Conservation (phyloP, 73 alveolate species). For the Strombidium stylifer region DNA sequence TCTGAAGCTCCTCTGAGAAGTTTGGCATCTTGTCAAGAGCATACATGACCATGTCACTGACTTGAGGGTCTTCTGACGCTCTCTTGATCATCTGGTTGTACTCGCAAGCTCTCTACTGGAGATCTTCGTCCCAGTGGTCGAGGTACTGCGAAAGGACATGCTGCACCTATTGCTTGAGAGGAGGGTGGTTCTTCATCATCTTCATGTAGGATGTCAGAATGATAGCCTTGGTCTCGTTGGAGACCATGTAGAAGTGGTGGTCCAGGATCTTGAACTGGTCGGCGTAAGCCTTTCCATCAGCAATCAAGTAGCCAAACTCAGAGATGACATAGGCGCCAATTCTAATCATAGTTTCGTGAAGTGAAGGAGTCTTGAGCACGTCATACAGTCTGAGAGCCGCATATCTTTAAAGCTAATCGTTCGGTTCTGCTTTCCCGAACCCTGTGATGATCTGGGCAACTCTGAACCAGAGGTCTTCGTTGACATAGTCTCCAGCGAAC, state of each 20-base stretch:
- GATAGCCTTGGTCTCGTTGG: constrained; percentile 84
- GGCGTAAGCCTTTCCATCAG: constrained; percentile 64
- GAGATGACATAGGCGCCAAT: constrained; percentile 90
- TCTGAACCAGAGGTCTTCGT: constrained; percentile 96
- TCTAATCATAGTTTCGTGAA: constrained; percentile 93
- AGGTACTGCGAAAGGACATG: constrained; percentile 87
- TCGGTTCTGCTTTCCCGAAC: constrained; percentile 89
- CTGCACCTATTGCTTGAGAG: constrained; percentile 67
- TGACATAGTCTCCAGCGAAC: constrained; percentile 97
- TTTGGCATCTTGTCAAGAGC: constrained; percentile 92
- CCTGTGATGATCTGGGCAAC: constrained; percentile 95
- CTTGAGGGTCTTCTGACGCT: constrained; percentile 63
- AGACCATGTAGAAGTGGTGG: constrained; percentile 77
- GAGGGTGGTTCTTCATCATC: constrained; percentile 72
- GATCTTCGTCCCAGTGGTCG: constrained; percentile 96
- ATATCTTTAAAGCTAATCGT: constrained; percentile 81
- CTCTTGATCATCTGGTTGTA: constrained; percentile 74
- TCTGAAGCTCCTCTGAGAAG: constrained; percentile 70
- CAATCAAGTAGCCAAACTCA: constrained; percentile 86
- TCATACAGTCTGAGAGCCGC: constrained; percentile 87
- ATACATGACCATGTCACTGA: constrained; percentile 66
- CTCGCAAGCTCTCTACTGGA: constrained; percentile 97
- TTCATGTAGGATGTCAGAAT: constrained; percentile 89
- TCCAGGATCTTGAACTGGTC: constrained; percentile 72
- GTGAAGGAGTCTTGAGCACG: constrained; percentile 76